A percentile compares a stretch with the other conserved stretches of the same genome.
Evolutionary conservation across 371 early-diverging fungal genomes (phyloP).

Genomic region (Actinomortierella wolfii): DNA sequence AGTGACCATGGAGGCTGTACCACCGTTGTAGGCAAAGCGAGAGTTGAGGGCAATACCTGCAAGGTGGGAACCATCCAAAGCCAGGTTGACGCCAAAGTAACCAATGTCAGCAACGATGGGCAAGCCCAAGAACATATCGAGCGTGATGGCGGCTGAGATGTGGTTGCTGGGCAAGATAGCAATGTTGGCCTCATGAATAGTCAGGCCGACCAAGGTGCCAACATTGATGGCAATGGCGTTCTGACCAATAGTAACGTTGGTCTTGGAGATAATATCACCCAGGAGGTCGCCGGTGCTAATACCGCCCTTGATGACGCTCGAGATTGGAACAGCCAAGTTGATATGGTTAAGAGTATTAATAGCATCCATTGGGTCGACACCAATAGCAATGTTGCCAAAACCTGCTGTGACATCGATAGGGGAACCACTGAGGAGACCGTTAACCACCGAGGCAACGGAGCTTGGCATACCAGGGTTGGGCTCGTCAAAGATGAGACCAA

Average conservation of each 20-base stretch:
- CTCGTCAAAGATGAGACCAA: constrained; percentile 38
- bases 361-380: constrained; percentile 34
- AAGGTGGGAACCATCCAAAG: constrained; percentile 29
- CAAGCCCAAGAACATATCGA: constrained; percentile 42
- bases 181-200: constrained; percentile 37
- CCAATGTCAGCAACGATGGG: constrained; percentile 43
- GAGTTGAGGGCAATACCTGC: constrained; percentile 31
- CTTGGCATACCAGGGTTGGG: constrained; percentile 28
- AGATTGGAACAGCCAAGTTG: constrained; percentile 21
- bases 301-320: constrained; percentile 23
- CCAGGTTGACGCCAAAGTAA: constrained; percentile 34
- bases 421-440: constrained; percentile 25
- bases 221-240: constrained; percentile 27
- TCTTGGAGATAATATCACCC: constrained; percentile 14
- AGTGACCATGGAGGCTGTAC: constrained; percentile 25
- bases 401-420: constrained; percentile 25
- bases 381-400: constrained; percentile 29
- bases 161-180: constrained; percentile 39
- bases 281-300: constrained; percentile 16
- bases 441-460: constrained; percentile 22
- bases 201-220: constrained; percentile 24
- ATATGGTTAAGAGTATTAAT: constrained; percentile 30
- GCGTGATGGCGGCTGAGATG: constrained; percentile 23
- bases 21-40: constrained; percentile 30
- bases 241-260: constrained; percentile 22